Percentiles rank a stretch among this genome's conserved stretches.
Conservation (phyloP, 371 early-diverging fungal species). For the Circinella minor region DNA sequence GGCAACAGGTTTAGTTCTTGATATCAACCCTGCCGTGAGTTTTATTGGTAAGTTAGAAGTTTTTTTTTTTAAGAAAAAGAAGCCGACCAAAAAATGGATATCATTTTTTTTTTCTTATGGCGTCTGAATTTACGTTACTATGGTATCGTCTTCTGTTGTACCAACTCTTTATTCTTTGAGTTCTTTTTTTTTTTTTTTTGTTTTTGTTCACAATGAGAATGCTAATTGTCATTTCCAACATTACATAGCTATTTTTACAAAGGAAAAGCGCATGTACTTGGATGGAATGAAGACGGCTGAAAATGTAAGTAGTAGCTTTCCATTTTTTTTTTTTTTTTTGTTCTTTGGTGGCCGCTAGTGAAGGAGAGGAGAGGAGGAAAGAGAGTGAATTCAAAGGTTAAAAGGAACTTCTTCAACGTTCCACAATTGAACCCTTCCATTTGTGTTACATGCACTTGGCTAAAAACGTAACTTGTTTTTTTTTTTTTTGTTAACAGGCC, state of each 20-base stretch:
- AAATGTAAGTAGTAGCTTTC: slow-evolving; percentile 23
- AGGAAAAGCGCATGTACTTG: slow-evolving; percentile 39
- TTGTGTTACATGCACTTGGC: background rate
- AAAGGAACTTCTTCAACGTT: background rate
- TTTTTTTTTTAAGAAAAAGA: too few species aligned
- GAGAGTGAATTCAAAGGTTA: background rate
- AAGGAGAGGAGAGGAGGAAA: too few species aligned
- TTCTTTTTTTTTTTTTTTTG: too few species aligned
- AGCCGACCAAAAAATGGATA: too few species aligned
- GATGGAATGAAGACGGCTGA: slow-evolving; percentile 47
- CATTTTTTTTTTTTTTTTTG: background rate
- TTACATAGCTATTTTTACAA: slow-evolving; percentile 41
- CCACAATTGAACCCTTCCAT: background rate
- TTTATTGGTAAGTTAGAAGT: slow-evolving; percentile 32
- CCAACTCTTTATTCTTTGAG: too few species aligned
- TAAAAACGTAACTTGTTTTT: too few species aligned
- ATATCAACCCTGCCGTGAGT: slow-evolving; percentile 39
- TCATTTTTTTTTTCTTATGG: too few species aligned
- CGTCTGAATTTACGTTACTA: too few species aligned
- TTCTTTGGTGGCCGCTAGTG: background rate
- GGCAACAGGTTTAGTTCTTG: slow-evolving; percentile 38
- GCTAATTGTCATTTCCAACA: too few species aligned
- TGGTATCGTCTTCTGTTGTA: too few species aligned
- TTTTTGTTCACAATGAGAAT: too few species aligned
- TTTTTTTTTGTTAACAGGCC: slow-evolving; percentile 11